Percentiles rank a stretch among this genome's conserved stretches.
Evolutionary conservation across 2,329 filamentous ascomycete species (phyloP).

Genomic region (Neodidymelliopsis sp.): DNA sequence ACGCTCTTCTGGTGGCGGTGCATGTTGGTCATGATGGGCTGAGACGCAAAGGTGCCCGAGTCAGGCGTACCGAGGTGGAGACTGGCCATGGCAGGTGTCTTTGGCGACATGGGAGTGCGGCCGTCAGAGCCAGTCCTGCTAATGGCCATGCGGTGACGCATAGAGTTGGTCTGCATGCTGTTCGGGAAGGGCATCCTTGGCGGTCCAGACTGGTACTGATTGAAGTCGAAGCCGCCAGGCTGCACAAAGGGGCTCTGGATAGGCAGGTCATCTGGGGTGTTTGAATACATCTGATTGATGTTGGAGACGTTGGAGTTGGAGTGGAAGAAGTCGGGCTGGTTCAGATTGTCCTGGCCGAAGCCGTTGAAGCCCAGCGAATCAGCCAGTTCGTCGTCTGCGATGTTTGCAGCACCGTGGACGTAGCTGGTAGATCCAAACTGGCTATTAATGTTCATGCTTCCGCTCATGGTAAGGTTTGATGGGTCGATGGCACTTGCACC

Average conservation of each 20-base stretch:
- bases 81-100: conserved; percentile 77
- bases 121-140: conserved; percentile 73
- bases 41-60: conserved; percentile 74
- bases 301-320: conserved; percentile 61
- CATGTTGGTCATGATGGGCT: conserved; percentile 76
- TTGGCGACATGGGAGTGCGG: conserved; percentile 83
- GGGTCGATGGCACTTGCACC: conserved; percentile 71
- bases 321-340: conserved; percentile 63
- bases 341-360: conserved; percentile 64
- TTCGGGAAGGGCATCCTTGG: conserved; percentile 56
- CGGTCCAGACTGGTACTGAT: conserved; percentile 74
- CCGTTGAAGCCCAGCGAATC: conserved; percentile 68
- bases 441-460: conserved; percentile 62
- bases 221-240: conserved; percentile 72
- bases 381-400: conserved; percentile 87
- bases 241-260: conserved; percentile 90
- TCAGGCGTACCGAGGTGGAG: conserved; percentile 77
- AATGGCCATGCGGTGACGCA: conserved; percentile 51
- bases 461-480: conserved; percentile 79
- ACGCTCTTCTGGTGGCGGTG: conserved; percentile 79
- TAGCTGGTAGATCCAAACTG: conserved; percentile 72
- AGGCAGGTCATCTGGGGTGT: conserved; percentile 88
- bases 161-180: conserved; percentile 43
- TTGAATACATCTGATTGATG: conserved; percentile 80
- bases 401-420: conserved; percentile 77